Conservation (phyloP, 495 filamentous ascomycete species). For the Penicillium lividum region DNA sequence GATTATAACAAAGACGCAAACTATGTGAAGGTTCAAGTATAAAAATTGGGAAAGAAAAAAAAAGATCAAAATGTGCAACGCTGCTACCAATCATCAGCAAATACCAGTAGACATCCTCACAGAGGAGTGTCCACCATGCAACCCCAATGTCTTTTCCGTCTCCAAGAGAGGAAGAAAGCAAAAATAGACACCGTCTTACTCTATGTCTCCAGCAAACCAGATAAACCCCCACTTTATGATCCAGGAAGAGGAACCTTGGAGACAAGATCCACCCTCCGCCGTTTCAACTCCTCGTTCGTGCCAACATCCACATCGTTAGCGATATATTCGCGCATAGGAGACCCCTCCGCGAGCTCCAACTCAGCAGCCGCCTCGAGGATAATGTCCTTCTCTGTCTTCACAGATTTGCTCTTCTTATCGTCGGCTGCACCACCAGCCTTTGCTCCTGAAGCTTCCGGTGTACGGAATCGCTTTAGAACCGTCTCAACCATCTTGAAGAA, state of each 20-base stretch:
- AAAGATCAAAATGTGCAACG: background rate
- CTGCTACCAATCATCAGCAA: constrained; percentile 3
- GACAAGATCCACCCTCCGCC: constrained; percentile 21
- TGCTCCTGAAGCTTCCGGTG: constrained; percentile 20
- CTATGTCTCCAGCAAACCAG: constrained; percentile 4
- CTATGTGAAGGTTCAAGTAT: background rate
- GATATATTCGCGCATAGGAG: constrained; percentile 16
- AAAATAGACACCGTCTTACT: constrained; percentile 3
- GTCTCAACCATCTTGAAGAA: constrained; percentile 96
- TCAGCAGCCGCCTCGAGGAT: constrained; percentile 41
- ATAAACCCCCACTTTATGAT: constrained; percentile 7
- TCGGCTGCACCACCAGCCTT: background rate
- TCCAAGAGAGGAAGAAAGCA: background rate
- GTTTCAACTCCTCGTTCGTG: constrained; percentile 1
- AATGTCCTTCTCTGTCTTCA: constrained; percentile 32
- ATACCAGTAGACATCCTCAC: background rate
- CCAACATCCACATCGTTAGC: background rate
- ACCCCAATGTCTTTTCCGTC: background rate
- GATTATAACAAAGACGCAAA: background rate
- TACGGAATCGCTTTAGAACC: constrained; percentile 82
- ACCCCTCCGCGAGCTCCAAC: constrained; percentile 38
- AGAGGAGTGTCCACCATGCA: constrained; percentile 1
- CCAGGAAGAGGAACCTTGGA: constrained; percentile 25
- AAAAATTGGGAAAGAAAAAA: background rate
- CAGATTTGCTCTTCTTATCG: constrained; percentile 18